Conservation (phyloP, 1,284 basidiomycete species). For the Wallemia mellicola region DNA sequence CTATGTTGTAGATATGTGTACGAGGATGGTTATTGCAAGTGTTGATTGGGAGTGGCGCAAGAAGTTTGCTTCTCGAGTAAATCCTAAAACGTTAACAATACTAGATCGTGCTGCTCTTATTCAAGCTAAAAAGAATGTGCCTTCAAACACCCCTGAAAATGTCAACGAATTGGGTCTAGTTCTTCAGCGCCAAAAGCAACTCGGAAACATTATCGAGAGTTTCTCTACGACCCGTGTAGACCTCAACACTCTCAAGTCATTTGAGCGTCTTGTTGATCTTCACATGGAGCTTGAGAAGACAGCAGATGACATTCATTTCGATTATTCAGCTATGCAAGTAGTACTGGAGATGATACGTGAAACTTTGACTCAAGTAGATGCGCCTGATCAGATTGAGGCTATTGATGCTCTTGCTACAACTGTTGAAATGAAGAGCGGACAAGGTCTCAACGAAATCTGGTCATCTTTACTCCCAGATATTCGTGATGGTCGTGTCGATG, state of each 20-base stretch:
- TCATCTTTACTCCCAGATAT: slow-evolving; percentile 10
- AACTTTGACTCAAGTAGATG: slow-evolving; percentile 7
- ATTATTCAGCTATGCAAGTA: slow-evolving; percentile 19
- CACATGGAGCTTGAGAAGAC: slow-evolving; percentile 11
- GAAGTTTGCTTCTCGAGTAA: not conserved
- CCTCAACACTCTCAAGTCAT: slow-evolving; percentile 6
- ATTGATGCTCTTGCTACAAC: not conserved
- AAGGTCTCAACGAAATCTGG: slow-evolving; percentile 19
- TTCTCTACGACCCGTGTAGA: not conserved
- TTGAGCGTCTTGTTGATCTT: slow-evolving; percentile 6
- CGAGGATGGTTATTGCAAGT: not conserved
- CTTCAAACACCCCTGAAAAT: not conserved
- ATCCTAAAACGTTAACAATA: not conserved
- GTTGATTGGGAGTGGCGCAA: not conserved
- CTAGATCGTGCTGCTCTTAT: not conserved
- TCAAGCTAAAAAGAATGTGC: not conserved
- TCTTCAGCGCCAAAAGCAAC: not conserved
- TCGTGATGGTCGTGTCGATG: not conserved
- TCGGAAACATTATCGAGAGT: not conserved
- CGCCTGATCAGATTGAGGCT: slow-evolving; percentile 1
- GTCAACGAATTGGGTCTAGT: not conserved
- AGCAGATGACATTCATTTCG: slow-evolving; percentile 11
- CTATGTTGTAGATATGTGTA: not conserved
- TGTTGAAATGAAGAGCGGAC: slow-evolving; percentile 14
- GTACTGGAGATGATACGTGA: slow-evolving; percentile 15